phyloP scores from a whole-genome alignment of 2,329 filamentous ascomycete genomes.

The Ophiocordyceps camponoti-leonardi region DNA sequence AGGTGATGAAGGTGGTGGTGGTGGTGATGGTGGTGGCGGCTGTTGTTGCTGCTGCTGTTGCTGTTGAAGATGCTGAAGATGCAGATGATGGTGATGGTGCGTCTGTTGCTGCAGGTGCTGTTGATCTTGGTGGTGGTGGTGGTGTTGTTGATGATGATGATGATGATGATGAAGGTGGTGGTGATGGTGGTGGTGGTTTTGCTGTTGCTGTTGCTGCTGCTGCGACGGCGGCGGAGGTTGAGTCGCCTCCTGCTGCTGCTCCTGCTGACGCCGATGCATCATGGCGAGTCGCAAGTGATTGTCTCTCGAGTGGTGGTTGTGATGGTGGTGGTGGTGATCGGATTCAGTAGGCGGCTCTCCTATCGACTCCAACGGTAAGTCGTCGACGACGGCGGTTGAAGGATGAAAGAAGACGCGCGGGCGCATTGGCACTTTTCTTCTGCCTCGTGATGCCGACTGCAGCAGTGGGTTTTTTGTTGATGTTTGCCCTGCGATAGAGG shows the following conservation, averaged over 20 bases:
- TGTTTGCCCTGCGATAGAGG: too few relatives aligned
- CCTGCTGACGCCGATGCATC: slow-evolving; percentile 1
- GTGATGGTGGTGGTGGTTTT: not conserved
- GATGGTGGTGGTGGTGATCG: too few relatives aligned
- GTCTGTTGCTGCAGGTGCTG: slow-evolving; percentile 1
- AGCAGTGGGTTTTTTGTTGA: too few relatives aligned
- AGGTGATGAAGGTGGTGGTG: slow-evolving; percentile 7
- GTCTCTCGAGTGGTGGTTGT: too few relatives aligned
- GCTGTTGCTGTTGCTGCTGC: slow-evolving; percentile 1
- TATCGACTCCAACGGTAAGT: not conserved
- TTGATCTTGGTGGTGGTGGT: not conserved
- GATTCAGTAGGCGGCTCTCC: not conserved
- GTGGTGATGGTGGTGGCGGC: too few relatives aligned
- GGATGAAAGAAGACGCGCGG: too few relatives aligned
- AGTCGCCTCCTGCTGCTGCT: slow-evolving; percentile 1
- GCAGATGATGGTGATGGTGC: slow-evolving; percentile 7
- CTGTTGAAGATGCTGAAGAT: too few relatives aligned
- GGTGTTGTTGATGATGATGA: slow-evolving; percentile 1
- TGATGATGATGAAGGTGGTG: not conserved
- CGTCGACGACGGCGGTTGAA: not conserved
- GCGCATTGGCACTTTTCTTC: too few relatives aligned
- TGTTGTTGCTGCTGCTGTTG: too few relatives aligned
- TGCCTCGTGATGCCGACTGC: too few relatives aligned
- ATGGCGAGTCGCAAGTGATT: not conserved
- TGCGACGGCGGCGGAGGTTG: slow-evolving; percentile 1